Evolutionary conservation across 306 rosid genomes (phyloP), one percentile per base, ranked within the genome.

Genomic region (Castanospermum australe): DNA sequence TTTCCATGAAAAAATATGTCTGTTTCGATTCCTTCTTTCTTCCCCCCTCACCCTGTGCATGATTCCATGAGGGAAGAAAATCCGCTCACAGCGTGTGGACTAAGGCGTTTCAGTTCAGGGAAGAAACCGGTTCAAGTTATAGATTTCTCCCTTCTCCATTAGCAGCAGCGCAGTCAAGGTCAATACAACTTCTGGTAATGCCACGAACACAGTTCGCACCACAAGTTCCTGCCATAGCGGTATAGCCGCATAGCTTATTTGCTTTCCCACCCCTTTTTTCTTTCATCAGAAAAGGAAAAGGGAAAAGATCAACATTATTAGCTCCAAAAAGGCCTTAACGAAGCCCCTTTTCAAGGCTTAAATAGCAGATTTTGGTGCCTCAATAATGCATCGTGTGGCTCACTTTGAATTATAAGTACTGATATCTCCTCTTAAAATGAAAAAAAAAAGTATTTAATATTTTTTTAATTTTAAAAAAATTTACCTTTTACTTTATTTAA

Each of bases 101-200:
- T 55, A 41, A 36, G 50, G 41, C 5, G 42, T 1, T 38, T 38
- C 54, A 50, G 9, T 38, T 38, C 54, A 50, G 39, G 22, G 44
- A 65, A 51, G 5, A 44, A 44, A 66, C 45, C 36, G 28, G 13
- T 77, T 50, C 60, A 25, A 39, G 28, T 61, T 22, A 8, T n/a
- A 15, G 5, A 67, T 81, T 57, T 81, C 39, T 59, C 47, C 56
- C 35, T 68, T 33, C 63, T 44, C 70, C 70, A 55, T 67, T 30
- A 36, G 35, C 56, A 45, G 54, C 56, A n/a, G n/a, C 67, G 7
- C 61, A 66, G 50, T 75, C 67, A 81, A 68, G 59, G 55, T 82
- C 81, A 81, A 75, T 38, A 20, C 54, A 75, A 52, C 76, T 72
- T 80, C 79, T 65, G 60, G 60, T 48, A n/a, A 50, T 35, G 6